Evolutionary conservation across 2,329 filamentous ascomycete species (phyloP).

Genomic region (Mycogone perniciosa): DNA sequence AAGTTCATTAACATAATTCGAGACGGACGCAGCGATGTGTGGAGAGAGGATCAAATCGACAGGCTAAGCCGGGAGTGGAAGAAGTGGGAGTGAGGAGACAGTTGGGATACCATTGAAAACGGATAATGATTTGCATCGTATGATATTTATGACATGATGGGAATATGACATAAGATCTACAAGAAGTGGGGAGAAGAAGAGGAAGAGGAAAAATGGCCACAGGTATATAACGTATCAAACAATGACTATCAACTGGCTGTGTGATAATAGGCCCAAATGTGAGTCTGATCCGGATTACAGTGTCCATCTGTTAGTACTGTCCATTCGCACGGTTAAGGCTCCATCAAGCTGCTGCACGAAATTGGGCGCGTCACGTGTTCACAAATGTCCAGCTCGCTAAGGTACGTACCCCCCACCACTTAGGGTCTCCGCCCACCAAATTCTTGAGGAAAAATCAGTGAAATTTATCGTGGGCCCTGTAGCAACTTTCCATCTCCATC

Average conservation of each 20-base stretch:
- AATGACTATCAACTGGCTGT: no score
- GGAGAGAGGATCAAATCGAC: constrained; percentile 39
- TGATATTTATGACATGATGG: background rate
- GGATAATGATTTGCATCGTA: background rate
- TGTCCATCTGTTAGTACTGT: no score
- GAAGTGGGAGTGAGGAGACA: constrained; percentile 44
- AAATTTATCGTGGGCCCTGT: constrained; percentile 32
- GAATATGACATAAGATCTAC: background rate
- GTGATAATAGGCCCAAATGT: no score
- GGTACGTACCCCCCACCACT: constrained; percentile 22
- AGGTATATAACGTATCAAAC: no score
- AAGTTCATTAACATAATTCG: constrained; percentile 41
- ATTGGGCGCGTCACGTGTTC: background rate
- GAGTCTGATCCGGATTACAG: no score
- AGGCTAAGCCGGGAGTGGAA: constrained; percentile 51
- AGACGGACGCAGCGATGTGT: constrained; percentile 27
- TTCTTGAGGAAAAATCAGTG: constrained; percentile 27
- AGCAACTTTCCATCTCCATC: constrained; percentile 28
- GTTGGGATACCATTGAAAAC: background rate
- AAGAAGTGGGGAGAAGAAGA: background rate
- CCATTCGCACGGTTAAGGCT: no score
- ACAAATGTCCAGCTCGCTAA: constrained; percentile 19
- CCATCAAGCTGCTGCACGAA: no score
- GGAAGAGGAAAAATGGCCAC: no score
- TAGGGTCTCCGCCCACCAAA: constrained; percentile 39